A percentile compares a stretch with the other conserved stretches of the same genome.
phyloP scores from a whole-genome alignment of 83 land plant species.

The Isoetes engelmannii region DNA sequence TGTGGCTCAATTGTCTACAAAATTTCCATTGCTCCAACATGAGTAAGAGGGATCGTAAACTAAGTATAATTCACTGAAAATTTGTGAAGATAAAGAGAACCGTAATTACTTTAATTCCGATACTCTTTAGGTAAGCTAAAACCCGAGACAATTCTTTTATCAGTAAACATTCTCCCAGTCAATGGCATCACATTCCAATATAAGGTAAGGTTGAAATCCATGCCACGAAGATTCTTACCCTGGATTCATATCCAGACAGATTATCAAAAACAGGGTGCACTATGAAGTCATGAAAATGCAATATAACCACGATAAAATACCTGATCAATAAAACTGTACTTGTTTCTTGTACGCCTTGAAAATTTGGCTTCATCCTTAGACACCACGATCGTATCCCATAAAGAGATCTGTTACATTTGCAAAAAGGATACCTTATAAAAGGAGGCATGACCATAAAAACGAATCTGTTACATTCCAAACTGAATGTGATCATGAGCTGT shows the following conservation, averaged over 20 bases:
- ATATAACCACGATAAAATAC: slow-evolving; percentile 2
- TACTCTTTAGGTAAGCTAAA: slow-evolving; percentile 23
- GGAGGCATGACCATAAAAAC: too few species aligned
- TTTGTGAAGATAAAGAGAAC: too few species aligned
- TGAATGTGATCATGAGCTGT: too few species aligned
- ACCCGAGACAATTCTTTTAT: slow-evolving; percentile 25
- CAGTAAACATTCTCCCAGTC: slow-evolving; percentile 23
- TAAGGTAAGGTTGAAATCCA: slow-evolving; percentile 36
- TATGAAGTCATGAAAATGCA: neutral
- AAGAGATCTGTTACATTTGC: slow-evolving; percentile 5
- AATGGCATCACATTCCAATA: slow-evolving; percentile 40
- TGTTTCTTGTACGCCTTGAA: slow-evolving; percentile 14
- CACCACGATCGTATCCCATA: slow-evolving; percentile 7
- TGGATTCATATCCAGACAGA: slow-evolving; percentile 8
- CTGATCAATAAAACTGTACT: slow-evolving; percentile 22
- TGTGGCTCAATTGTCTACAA: too few species aligned
- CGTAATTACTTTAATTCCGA: too few species aligned
- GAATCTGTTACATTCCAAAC: too few species aligned
- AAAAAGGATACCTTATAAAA: too few species aligned
- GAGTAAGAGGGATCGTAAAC: too few species aligned
- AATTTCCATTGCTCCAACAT: too few species aligned
- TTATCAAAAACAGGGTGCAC: too few species aligned
- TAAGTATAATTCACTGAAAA: too few species aligned
- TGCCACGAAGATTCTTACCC: slow-evolving; percentile 31
- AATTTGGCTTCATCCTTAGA: slow-evolving; percentile 12